Base-by-base conservation (phyloP, 2,329 filamentous ascomycete genomes). In the Ceratocystis cubensis region DNA sequence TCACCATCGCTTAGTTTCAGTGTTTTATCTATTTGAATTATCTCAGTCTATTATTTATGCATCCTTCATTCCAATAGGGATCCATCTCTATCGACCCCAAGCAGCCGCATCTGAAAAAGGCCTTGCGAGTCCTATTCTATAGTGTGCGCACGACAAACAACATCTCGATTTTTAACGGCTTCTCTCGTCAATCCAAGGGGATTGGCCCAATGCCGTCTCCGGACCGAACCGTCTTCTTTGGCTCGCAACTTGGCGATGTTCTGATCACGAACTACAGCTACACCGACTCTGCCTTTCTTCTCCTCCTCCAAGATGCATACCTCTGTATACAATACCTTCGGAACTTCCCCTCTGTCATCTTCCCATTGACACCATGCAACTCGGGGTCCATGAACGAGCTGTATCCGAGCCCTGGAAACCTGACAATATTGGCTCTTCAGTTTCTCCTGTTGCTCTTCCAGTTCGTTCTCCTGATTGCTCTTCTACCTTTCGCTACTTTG, bases 331-430 rank as follows among this genome's bases (percentile, higher is more conserved):
- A 77, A 73, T 82, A 85, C 68, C 70, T 82, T n/a, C 79, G 78
- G 71, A 80, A 79, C 71, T 84, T 84, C 74, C 85, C 84, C 1
- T 83, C 81, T 73, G 76, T 88, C 45, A 65, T 89, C n/a, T 77
- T 81, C 70, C 87, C 87, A 0, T 57, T 86, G 6, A 73, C 72
- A 15, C 80, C 84, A 1, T 76, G 76, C 65, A 77, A 78, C 53
- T 82, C 82, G 1, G 81, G 77, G 15, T 71, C 78, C 63, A 76
- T 88, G 61, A 84, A 86, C 70, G 88, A 92, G 75, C 76, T 91
- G 20, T 81, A 85, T 68, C 79, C 80, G 0, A 86, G 82, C 0
- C 67, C 71, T 15, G 73, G 75, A 56, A 91, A 91, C 70, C 44
- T 84, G 0, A 80, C 78, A 70, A 82, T 80, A 67, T 73, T 89